phyloP scores from a whole-genome alignment of 2,329 filamentous ascomycete genomes.

The Fusarium annulatum region DNA sequence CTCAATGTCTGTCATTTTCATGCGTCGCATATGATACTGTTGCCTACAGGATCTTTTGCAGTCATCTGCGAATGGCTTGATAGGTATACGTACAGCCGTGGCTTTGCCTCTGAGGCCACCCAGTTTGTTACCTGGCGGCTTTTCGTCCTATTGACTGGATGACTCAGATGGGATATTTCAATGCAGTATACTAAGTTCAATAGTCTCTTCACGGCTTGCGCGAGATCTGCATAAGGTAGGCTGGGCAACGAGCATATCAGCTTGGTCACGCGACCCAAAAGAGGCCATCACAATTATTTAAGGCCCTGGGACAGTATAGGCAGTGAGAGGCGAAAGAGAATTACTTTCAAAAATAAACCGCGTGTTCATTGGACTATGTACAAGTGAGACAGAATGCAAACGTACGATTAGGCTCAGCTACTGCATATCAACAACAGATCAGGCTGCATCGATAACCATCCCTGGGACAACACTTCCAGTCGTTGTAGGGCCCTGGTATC shows the following conservation, averaged over 20 bases:
- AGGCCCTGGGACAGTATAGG: not conserved
- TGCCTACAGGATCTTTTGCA: not conserved
- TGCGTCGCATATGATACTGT: not conserved
- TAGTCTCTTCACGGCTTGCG: not conserved
- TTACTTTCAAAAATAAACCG: not conserved
- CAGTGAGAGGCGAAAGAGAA: not conserved
- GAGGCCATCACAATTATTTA: not conserved
- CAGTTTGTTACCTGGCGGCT: not conserved
- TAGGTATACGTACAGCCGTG: slow-evolving; percentile 2
- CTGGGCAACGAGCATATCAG: not conserved
- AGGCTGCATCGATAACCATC: slow-evolving; percentile 31
- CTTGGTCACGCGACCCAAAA: not conserved
- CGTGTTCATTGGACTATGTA: not conserved
- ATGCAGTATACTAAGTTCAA: too few relatives aligned
- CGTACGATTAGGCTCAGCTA: not conserved
- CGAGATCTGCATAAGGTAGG: not conserved
- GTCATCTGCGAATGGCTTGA: not conserved
- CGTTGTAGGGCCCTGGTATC: slow-evolving; percentile 40
- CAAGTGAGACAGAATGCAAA: not conserved
- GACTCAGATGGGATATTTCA: not conserved
- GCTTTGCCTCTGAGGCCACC: slow-evolving; percentile 15
- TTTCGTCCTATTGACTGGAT: slow-evolving; percentile 3
- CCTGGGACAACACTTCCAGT: slow-evolving; percentile 38
- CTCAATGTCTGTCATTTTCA: slow-evolving; percentile 2
- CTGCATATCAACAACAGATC: slow-evolving; percentile 3